Evolutionary conservation across 805 yeast species (phyloP).

Genomic region (Metschnikowia baotianmanensis): DNA sequence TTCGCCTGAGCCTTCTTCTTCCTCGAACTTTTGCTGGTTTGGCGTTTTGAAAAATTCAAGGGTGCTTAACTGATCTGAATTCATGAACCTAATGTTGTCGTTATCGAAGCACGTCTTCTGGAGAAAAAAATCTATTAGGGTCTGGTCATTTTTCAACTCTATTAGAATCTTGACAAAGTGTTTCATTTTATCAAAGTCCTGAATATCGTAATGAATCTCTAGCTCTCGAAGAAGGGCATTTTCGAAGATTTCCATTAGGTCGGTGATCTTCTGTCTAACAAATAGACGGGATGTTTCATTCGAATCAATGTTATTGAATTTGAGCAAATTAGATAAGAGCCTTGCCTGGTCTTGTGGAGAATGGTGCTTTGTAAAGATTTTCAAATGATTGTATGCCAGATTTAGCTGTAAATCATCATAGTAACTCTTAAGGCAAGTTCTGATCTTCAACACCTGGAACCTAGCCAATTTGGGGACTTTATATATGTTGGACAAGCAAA

Average conservation of each 20-base stretch:
- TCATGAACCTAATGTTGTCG: slow-evolving; percentile 29
- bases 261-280: slow-evolving; percentile 44
- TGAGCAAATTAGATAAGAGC: slow-evolving; percentile 39
- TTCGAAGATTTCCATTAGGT: slow-evolving; percentile 65
- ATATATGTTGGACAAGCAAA: slow-evolving; percentile 31
- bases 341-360: slow-evolving; percentile 53
- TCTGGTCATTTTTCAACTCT: slow-evolving; percentile 39
- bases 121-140: slow-evolving; percentile 42
- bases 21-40: slow-evolving; percentile 2
- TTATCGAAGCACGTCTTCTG: slow-evolving; percentile 43
- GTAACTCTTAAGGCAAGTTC: slow-evolving; percentile 38
- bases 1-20: neutral
- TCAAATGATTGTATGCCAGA: slow-evolving; percentile 40
- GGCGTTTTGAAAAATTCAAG: slow-evolving; percentile 22
- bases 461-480: slow-evolving; percentile 33
- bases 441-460: slow-evolving; percentile 38
- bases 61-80: slow-evolving; percentile 27
- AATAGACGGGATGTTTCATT: slow-evolving; percentile 27
- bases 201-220: slow-evolving; percentile 52
- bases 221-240: slow-evolving; percentile 69
- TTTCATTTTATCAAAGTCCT: slow-evolving; percentile 41
- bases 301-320: slow-evolving; percentile 37
- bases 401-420: slow-evolving; percentile 46
- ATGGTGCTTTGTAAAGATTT: slow-evolving; percentile 44
- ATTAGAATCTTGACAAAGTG: slow-evolving; percentile 35